Evolutionary conservation across 495 filamentous ascomycete species (phyloP).

Genomic region (Chaetomium tenue): DNA sequence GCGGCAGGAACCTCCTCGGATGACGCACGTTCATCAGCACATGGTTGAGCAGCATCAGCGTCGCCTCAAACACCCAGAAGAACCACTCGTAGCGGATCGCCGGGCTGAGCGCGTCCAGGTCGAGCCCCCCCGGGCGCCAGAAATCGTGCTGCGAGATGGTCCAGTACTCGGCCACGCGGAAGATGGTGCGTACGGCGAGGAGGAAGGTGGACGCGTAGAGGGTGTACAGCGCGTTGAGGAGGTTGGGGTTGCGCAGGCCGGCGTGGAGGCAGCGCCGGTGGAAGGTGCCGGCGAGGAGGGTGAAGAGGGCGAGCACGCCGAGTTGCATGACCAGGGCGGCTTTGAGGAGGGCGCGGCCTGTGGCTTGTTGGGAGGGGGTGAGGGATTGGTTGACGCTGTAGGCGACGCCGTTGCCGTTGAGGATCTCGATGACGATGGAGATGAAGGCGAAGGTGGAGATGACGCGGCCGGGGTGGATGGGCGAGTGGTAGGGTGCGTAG

Average conservation of each 20-base stretch:
- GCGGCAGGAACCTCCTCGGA: constrained; percentile 60
- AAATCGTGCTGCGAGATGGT: constrained; percentile 38
- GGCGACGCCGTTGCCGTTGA: constrained; percentile 68
- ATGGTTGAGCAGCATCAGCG: constrained; percentile 62
- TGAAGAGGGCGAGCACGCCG: constrained; percentile 59
- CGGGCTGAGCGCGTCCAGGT: constrained; percentile 44
- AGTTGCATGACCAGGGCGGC: constrained; percentile 67
- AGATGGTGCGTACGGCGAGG: constrained; percentile 63
- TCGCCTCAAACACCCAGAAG: constrained; percentile 69
- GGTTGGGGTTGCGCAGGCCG: constrained; percentile 53
- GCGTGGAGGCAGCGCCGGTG: constrained; percentile 56
- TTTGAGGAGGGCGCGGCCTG: constrained; percentile 62
- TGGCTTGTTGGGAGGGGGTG: constrained; percentile 44
- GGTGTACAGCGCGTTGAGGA: constrained; percentile 57
- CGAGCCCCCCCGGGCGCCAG: constrained; percentile 25
- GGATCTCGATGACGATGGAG: constrained; percentile 58
- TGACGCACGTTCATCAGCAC: constrained; percentile 62
- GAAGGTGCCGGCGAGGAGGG: constrained; percentile 57
- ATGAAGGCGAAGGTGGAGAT: constrained; percentile 71
- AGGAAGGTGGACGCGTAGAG: constrained; percentile 62
- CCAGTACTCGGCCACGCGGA: constrained; percentile 64
- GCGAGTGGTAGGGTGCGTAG: constrained; percentile 74
- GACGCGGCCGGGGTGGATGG: constrained; percentile 74
- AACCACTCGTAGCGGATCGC: constrained; percentile 67
- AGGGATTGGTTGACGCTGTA: constrained; percentile 56